These are phyloP conservation scores for Penicillium brasilianum DNA, from an alignment of 2,329 filamentous ascomycete genomes.

Conservation along the genomic window DNA sequence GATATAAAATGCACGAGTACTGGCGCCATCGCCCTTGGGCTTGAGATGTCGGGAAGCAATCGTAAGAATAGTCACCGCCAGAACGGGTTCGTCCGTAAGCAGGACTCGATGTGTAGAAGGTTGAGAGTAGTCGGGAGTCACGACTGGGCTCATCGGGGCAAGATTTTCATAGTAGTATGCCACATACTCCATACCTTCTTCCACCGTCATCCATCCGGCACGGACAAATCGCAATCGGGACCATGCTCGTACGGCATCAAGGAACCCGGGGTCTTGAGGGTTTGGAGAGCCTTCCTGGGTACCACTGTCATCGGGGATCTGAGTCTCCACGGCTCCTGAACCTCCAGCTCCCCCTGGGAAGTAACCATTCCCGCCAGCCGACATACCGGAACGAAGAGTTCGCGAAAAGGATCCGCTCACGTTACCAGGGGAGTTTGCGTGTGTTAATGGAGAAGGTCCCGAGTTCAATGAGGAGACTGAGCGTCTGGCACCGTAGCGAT, in stretches of 20 bases:
- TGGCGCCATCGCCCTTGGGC: constrained; percentile 77
- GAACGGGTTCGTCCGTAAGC: constrained; percentile 87
- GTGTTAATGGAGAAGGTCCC: constrained; percentile 43
- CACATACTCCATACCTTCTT: constrained; percentile 91
- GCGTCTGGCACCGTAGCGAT: constrained; percentile 47
- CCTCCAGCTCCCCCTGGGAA: constrained; percentile 47
- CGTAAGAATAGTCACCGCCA: constrained; percentile 88
- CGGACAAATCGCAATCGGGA: constrained; percentile 91
- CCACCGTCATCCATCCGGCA: constrained; percentile 92
- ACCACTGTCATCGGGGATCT: constrained; percentile 34
- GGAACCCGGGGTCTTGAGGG: constrained; percentile 45
- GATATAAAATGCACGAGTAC: constrained; percentile 85
- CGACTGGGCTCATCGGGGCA: constrained; percentile 90
- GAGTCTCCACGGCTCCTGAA: constrained; percentile 33
- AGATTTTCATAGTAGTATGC: constrained; percentile 94
- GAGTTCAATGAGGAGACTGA: constrained; percentile 48
- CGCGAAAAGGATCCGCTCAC: constrained; percentile 42
- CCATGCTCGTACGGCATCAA: constrained; percentile 84
- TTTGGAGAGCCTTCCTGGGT: constrained; percentile 36
- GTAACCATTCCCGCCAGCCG: constrained; percentile 53
- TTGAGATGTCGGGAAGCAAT: constrained; percentile 87
- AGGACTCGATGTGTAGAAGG: constrained; percentile 80
- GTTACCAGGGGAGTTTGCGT: constrained; percentile 43
- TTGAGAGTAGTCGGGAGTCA: constrained; percentile 84
- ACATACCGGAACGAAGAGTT: constrained; percentile 49